A percentile compares a stretch with the other conserved stretches of the same genome.
Conservation (phyloP, 352 stramenopile species). For the Phytophthora ramorum region DNA sequence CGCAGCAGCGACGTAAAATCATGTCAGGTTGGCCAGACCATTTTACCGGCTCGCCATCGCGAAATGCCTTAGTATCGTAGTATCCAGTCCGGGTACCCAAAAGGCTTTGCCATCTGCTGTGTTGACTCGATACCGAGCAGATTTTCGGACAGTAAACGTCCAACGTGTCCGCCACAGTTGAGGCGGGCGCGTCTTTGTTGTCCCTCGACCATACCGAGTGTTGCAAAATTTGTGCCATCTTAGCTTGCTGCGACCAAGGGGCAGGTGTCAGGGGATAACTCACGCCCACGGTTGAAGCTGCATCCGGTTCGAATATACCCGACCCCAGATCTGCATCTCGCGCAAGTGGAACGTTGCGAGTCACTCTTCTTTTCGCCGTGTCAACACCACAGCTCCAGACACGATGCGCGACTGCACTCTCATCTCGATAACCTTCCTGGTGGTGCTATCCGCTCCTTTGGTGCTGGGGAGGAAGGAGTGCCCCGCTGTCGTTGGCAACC, state of each 20-base stretch:
- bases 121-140: slow-evolving; percentile 3
- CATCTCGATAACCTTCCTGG: slow-evolving; percentile 1
- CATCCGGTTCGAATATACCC: background rate
- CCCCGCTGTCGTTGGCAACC: slow-evolving; percentile 1
- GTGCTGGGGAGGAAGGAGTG: slow-evolving; percentile 12
- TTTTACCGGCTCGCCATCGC: background rate
- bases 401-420: background rate
- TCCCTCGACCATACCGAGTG: background rate
- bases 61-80: background rate
- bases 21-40: background rate
- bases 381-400: background rate
- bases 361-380: slow-evolving; percentile 21
- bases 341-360: background rate
- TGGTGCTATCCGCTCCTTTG: slow-evolving; percentile 5
- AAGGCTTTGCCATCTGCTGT: slow-evolving; percentile 1
- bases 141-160: slow-evolving; percentile 16
- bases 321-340: slow-evolving; percentile 1
- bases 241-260: background rate
- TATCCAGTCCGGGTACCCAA: slow-evolving; percentile 14
- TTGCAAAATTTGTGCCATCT: background rate
- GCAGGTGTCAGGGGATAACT: slow-evolving; percentile 2
- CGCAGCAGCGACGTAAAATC: no score
- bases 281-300: background rate
- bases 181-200: slow-evolving; percentile 11
- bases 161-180: background rate